Base-by-base conservation (phyloP, 179 eudicot genomes). In the Silene coronaria region DNA sequence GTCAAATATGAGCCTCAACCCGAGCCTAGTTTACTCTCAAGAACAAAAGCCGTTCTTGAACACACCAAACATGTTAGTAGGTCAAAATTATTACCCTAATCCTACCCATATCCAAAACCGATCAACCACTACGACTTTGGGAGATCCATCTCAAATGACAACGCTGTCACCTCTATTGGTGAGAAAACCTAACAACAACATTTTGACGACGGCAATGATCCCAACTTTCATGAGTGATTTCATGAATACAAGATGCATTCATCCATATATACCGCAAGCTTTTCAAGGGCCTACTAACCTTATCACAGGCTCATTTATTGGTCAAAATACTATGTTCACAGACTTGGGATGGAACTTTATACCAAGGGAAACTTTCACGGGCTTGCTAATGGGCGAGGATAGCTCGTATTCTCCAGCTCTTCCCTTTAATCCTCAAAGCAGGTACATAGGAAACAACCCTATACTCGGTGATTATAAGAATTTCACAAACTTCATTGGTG, bases 111-210 rank as follows among this genome's bases (percentile, higher is more conserved):
- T 19, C 22, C 46, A 16, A 65, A 5, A 17, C 19, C 34, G 4
- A 6, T n/a, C n/a, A n/a, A 34, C 23, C 24, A 4, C 24, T n/a
- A 48, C n/a, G 36, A 32, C 24, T 11, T 65, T 27, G 45, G 55
- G 45, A 3, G 79, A 10, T 17, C 74, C 53, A 14, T 67, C 73
- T 26, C 76, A 69, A 8, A 72, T 72, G 72, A 17, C 22, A 65
- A 61, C 24, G 75, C 30, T 22, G 23, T 74, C 72, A 27, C n/a
- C 70, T 67, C 66, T 78, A 12, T 9, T 13, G 46, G 38, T 22
- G 36, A 48, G 68, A 36, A 22, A 38, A 19, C 58, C 21, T 1
- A 8, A 71, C 59, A 68, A 22, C 51, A 60, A 75, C 62, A 68
- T 72, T 16, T 42, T 67, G 16, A 42, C 48, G 6, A 17, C 60